Evolutionary conservation across 352 stramenopile species (phyloP), one percentile per base, ranked within the genome.

Genomic region (Globisporangium alternatum): DNA sequence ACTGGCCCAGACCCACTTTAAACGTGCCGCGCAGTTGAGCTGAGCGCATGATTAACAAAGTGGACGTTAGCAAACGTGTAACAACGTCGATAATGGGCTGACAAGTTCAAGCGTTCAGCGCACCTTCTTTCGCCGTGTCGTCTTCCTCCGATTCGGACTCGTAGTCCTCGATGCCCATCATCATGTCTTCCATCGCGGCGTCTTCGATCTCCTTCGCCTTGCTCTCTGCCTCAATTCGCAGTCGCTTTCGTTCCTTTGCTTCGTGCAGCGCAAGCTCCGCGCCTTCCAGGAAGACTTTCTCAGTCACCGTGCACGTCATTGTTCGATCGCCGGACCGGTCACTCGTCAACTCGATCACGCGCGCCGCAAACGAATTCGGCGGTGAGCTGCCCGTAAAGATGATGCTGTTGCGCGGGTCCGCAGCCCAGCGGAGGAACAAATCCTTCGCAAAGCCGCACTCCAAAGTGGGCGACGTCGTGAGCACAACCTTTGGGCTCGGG

Each of bases 121-220:
- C 56, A 90, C 77, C 75, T 76, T 91, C 79, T 78, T 91, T 86
- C 45, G 74, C 70, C 3, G 75, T 68, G 61, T 78, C 71, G 30
- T 93, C 82, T 67, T 95, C 88, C 61, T 96, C 88, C 9, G 81
- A 84, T 47, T 91, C 82, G 2, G 77, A 92, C 65, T 96, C 88
- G 57, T 93, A 96, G 71, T 96, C 88, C 72, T 91, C 88, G 41
- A 96, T 94, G 30, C 83, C 85, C 82, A 95, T 91, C 86, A 96
- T 95, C 85, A 96, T 95, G 65, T 96, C 88, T 66, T 96, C 86
- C 86, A 96, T 95, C 39, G 86, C 88, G 55, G 88, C 88, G 58
- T 95, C 88, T 56, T 95, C 88, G 48, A 95, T 83, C 57, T 96
- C 86, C 64, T 95, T 94, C 7, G 88, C 88, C 56, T 94, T 95